Base-by-base conservation (phyloP, 306 rosid genomes). In the Crataegus laevigata region DNA sequence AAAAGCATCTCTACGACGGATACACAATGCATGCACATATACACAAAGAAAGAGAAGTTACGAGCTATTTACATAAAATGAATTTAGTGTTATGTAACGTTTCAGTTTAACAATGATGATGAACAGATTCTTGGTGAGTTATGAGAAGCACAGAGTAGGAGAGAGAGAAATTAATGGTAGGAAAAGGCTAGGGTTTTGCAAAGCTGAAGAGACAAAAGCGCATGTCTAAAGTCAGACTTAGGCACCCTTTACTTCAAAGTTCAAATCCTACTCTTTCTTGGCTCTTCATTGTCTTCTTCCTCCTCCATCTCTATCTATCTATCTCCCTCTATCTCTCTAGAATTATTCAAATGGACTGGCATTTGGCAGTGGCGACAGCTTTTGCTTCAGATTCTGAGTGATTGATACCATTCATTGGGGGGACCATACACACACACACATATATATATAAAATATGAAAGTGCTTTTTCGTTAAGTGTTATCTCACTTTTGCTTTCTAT, bases 141-240 rank as follows among this genome's bases (percentile, higher is more conserved):
- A 36, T 36, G 40, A 36, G 45, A 40, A 2, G 24, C 59, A 21
- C 8, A 24, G 36, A 18, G 34, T 26, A 28, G 29, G 30, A 29
- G 36, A 65, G 34, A 68, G 13, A 70, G 11, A 57, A 55, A 25
- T 11, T 30, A 26, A 79, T 72, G 36, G 55, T 25, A 36, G 25
- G 6, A 11, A 32, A 32, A 43, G 3, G 61, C 61, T 13, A 22
- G 14, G n/a, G 25, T 13, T 42, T 2, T 22, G 34, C 70, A 67
- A 24, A 78, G 43, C 77, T 77, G 76, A 71, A 80, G 86, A 81
- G 93, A 87, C 96, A 85, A 84, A 90, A 80, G 79, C 84, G 77
- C 51, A 83, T 78, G 84, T 78, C 77, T 24, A 34, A 77, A 61
- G 77, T 62, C 79, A 63, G 69, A 81, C 61, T 76, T 66, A 57